Percentiles rank a stretch among this genome's conserved stretches.
Evolutionary conservation across 306 rosid genomes (phyloP).

Genomic region (Cyclanthera cordifolia): DNA sequence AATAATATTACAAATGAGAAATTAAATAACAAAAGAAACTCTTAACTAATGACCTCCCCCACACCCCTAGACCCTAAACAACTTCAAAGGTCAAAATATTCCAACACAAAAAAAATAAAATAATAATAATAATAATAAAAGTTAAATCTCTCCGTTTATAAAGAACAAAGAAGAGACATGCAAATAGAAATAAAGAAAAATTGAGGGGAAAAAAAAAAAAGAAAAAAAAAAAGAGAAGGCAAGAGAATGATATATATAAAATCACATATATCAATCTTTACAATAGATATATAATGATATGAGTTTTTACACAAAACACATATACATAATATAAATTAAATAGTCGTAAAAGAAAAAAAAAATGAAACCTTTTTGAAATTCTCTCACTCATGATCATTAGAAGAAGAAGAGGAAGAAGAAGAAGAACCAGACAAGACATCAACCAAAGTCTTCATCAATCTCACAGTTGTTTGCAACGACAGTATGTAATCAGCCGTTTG

Average conservation of each 20-base stretch:
- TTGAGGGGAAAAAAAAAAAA: no score
- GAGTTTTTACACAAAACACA: neutral
- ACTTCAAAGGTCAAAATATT: neutral
- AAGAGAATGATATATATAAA: slow-evolving; percentile 11
- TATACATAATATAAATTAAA: neutral
- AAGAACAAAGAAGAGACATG: neutral
- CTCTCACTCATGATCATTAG: slow-evolving; percentile 6
- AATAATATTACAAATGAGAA: neutral
- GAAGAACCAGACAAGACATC: slow-evolving; percentile 3
- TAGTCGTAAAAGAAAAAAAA: neutral
- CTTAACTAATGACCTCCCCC: neutral
- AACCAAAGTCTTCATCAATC: slow-evolving; percentile 5
- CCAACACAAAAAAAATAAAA: neutral
- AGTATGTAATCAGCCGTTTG: slow-evolving; percentile 3
- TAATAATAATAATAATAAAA: no score
- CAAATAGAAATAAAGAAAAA: neutral
- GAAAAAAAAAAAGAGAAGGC: neutral
- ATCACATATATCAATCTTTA: slow-evolving; percentile 10
- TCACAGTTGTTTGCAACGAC: slow-evolving; percentile 3
- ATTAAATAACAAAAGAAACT: neutral
- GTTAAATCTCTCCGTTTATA: no score
- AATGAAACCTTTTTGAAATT: neutral
- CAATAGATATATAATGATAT: neutral
- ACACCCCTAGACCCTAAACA: neutral
- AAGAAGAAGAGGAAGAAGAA: neutral